Conservation (phyloP, 371 early-diverging fungal species). For the Mucor mucedo region DNA sequence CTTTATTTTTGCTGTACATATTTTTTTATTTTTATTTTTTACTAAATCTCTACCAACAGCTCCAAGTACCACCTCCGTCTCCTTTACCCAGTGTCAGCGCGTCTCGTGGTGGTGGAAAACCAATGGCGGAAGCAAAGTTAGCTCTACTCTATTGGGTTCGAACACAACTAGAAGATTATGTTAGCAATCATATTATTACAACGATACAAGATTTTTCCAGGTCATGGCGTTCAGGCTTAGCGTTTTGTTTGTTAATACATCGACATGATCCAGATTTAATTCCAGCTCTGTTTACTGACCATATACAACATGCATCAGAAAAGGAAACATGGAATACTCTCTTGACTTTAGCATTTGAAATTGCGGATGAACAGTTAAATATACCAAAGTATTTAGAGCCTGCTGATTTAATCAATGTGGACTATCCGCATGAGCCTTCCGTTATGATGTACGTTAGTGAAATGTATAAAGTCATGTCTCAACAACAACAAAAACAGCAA, state of each 20-base stretch:
- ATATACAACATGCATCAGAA: slow-evolving; percentile 23
- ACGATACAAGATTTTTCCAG: slow-evolving; percentile 67
- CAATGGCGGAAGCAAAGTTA: slow-evolving; percentile 52
- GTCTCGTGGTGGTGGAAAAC: slow-evolving; percentile 19
- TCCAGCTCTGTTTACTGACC: slow-evolving; percentile 55
- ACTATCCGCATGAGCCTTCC: slow-evolving; percentile 54
- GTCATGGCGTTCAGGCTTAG: slow-evolving; percentile 75
- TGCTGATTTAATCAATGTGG: slow-evolving; percentile 37
- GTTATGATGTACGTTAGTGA: slow-evolving; percentile 57
- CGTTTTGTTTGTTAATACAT: slow-evolving; percentile 75
- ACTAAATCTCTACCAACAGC: background rate
- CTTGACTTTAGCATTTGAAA: slow-evolving; percentile 37
- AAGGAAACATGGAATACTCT: slow-evolving; percentile 38
- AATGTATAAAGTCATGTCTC: slow-evolving; percentile 47
- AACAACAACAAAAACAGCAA: slow-evolving; percentile 17
- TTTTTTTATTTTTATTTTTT: background rate
- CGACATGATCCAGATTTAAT: slow-evolving; percentile 65
- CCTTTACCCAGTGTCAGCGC: slow-evolving; percentile 27
- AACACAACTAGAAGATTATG: slow-evolving; percentile 63
- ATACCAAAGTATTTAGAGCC: slow-evolving; percentile 50
- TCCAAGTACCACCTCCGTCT: slow-evolving; percentile 22
- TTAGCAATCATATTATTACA: slow-evolving; percentile 52
- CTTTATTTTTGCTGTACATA: background rate
- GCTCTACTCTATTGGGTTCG: slow-evolving; percentile 73
- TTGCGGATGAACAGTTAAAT: slow-evolving; percentile 37